A percentile compares a stretch with the other conserved stretches of the same genome.
phyloP scores from a whole-genome alignment of 257 asterid species.

The Salvia rosmarinus region DNA sequence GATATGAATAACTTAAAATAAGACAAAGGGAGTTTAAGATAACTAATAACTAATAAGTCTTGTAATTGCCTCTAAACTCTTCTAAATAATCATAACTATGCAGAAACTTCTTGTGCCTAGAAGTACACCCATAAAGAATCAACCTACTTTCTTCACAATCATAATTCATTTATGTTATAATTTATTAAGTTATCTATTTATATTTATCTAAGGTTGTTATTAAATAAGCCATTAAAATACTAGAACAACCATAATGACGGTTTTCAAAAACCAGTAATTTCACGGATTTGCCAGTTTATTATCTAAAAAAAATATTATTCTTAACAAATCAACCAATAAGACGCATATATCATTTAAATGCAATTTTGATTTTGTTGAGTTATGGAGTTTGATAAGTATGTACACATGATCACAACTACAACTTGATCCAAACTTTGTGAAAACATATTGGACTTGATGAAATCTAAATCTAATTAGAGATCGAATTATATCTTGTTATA shows the following conservation, averaged over 20 bases:
- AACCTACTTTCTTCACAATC: constrained; percentile 1
- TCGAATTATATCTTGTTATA: too few species aligned
- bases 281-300: neutral
- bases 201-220: neutral
- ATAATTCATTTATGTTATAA: neutral
- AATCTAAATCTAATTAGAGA: too few species aligned
- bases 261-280: neutral
- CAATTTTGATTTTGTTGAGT: too few species aligned
- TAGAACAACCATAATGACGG: neutral
- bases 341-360: neutral
- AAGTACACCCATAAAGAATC: neutral
- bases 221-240: neutral
- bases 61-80: neutral
- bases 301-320: neutral
- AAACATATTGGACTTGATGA: too few species aligned
- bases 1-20: too few species aligned
- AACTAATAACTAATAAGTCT: too few species aligned
- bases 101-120: neutral
- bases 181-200: neutral
- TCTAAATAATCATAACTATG: neutral
- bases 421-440: too few species aligned
- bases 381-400: too few species aligned
- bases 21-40: too few species aligned
- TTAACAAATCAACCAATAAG: neutral
- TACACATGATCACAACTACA: too few species aligned